Percentiles rank a stretch among this genome's conserved stretches.
Evolutionary conservation across 164 flowering plant genomes (phyloP).

Genomic region (Chimonanthus praecox): DNA sequence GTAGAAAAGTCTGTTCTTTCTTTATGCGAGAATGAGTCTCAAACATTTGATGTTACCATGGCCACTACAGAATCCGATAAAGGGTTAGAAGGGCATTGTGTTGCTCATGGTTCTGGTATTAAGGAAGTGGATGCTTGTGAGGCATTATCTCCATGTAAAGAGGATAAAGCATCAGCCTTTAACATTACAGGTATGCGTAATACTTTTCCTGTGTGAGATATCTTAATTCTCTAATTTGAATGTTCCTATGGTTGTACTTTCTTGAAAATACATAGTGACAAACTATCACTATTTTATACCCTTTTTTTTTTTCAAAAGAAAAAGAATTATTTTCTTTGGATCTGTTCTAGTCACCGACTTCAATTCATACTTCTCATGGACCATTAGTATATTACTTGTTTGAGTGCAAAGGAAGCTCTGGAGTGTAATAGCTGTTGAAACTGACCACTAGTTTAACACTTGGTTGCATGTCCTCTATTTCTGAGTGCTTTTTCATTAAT

Average conservation of each 20-base stretch:
- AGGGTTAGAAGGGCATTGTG: slow-evolving; percentile 12
- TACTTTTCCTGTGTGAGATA: neutral
- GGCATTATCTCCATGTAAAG: slow-evolving; percentile 10
- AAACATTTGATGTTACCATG: slow-evolving; percentile 7
- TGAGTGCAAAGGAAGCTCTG: no score
- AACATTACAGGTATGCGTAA: slow-evolving; percentile 10
- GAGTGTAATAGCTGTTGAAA: no score
- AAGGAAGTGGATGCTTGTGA: slow-evolving; percentile 17
- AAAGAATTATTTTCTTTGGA: no score
- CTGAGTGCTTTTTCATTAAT: no score
- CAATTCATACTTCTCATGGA: no score
- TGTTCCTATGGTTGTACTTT: neutral
- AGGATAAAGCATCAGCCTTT: slow-evolving; percentile 6
- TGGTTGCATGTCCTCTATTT: no score
- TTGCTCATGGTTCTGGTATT: slow-evolving; percentile 7
- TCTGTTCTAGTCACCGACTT: no score
- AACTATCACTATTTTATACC: no score
- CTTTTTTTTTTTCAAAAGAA: no score
- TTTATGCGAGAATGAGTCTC: slow-evolving; percentile 16
- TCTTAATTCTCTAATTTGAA: neutral
- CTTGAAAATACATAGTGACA: neutral
- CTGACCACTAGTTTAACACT: no score
- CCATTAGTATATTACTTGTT: no score
- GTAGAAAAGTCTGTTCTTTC: slow-evolving; percentile 6
- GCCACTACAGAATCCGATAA: slow-evolving; percentile 14